Evolutionary conservation across 1,284 basidiomycete species (phyloP).

Genomic region (Fomitopsis betulina): DNA sequence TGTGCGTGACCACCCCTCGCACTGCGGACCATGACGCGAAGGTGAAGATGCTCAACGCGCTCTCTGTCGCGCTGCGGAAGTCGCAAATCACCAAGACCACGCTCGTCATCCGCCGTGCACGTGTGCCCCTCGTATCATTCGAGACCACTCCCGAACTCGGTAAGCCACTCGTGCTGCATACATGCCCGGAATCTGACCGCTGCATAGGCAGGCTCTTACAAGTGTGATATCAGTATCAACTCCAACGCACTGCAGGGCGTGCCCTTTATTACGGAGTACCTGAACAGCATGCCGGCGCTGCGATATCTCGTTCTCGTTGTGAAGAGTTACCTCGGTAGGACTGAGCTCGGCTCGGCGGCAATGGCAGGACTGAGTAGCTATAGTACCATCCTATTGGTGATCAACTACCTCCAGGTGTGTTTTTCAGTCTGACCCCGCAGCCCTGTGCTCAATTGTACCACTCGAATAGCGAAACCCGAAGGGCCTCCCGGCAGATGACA

Average conservation of each 20-base stretch:
- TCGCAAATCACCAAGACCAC: constrained; percentile 30
- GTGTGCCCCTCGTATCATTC: constrained; percentile 59
- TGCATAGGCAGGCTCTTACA: constrained; percentile 44
- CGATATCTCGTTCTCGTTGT: constrained; percentile 63
- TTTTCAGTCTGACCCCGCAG: not conserved
- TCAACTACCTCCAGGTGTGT: constrained; percentile 72
- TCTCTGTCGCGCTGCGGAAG: constrained; percentile 24
- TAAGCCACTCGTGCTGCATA: constrained; percentile 1
- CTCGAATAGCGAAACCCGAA: constrained; percentile 34
- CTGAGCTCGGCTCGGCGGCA: constrained; percentile 70
- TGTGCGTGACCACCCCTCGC: constrained; percentile 24
- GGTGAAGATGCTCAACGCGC: constrained; percentile 23
- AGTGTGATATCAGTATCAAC: constrained; percentile 69
- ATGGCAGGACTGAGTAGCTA: constrained; percentile 74
- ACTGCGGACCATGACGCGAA: constrained; percentile 16
- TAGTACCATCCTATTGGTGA: constrained; percentile 64
- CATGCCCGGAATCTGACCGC: not conserved
- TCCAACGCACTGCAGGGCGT: constrained; percentile 63
- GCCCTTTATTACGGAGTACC: constrained; percentile 53
- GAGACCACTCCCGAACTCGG: constrained; percentile 39
- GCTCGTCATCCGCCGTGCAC: constrained; percentile 48
- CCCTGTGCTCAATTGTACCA: too few species aligned
- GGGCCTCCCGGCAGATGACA: constrained; percentile 26
- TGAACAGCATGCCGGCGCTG: constrained; percentile 57
- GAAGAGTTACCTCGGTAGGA: constrained; percentile 65